Conservation (phyloP, 148 eudicot genomes). For the Persicaria maculosa region DNA sequence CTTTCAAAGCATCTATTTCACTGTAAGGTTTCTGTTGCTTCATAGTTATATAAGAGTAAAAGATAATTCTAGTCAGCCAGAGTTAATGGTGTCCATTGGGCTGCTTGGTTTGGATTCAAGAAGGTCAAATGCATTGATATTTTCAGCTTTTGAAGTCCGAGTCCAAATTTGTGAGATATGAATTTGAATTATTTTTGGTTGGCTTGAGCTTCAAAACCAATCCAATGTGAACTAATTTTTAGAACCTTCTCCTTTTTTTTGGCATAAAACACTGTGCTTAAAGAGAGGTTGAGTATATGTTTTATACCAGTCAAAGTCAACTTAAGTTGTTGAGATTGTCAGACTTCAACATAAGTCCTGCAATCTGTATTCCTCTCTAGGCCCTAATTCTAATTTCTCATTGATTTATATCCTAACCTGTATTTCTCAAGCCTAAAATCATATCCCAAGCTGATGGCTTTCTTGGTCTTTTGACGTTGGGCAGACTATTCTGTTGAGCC, state of each 20-base stretch:
- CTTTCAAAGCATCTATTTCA: constrained; percentile 95
- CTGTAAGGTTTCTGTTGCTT: constrained; percentile 42
- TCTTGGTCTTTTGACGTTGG: not conserved
- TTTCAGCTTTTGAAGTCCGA: not conserved
- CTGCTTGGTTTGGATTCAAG: not conserved
- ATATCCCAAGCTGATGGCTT: not conserved
- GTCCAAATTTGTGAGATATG: not conserved
- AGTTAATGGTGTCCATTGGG: not conserved
- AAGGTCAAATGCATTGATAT: not conserved
- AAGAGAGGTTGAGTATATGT: not conserved
- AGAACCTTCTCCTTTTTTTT: not conserved
- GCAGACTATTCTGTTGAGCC: not conserved
- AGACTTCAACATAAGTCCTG: too few species aligned
- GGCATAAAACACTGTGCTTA: not conserved
- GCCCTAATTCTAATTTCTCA: too few species aligned
- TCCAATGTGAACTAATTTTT: not conserved
- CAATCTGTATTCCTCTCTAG: too few species aligned
- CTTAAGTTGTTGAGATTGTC: too few species aligned
- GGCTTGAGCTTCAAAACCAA: not conserved
- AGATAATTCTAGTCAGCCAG: not conserved
- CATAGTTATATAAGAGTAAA: not conserved
- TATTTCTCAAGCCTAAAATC: not conserved
- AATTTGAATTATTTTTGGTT: not conserved
- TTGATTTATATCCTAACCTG: too few species aligned
- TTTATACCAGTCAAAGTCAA: not conserved